Conservation (phyloP, 768 basidiomycete genomes). For the Mycena amicta region DNA sequence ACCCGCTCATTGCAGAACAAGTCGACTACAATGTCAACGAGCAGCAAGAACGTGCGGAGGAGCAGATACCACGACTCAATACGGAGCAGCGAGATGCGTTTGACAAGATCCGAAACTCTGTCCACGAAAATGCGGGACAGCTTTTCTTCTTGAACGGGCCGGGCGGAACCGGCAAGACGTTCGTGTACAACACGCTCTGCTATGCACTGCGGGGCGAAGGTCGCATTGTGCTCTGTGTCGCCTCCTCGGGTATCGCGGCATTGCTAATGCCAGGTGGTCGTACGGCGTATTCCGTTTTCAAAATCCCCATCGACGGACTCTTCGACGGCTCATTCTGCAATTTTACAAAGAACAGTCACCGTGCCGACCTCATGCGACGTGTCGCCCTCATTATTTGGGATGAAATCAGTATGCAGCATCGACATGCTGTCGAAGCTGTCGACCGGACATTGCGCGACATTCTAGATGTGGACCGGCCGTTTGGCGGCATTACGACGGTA, state of each 20-base stretch:
- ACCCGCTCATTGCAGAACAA: slow-evolving; percentile 23
- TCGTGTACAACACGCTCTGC: slow-evolving; percentile 40
- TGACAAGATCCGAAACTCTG: slow-evolving; percentile 30
- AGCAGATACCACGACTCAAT: slow-evolving; percentile 28
- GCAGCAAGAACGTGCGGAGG: slow-evolving; percentile 5
- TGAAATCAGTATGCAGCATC: slow-evolving; percentile 37
- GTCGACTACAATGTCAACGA: background rate
- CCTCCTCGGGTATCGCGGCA: slow-evolving; percentile 50
- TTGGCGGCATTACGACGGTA: slow-evolving; percentile 39
- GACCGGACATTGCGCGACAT: slow-evolving; percentile 34
- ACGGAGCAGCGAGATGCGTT: slow-evolving; percentile 32
- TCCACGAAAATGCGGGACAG: slow-evolving; percentile 19
- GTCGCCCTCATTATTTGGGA: slow-evolving; percentile 41
- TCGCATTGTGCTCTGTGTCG: slow-evolving; percentile 8
- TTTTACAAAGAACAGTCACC: slow-evolving; percentile 26
- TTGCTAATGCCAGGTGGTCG: slow-evolving; percentile 45
- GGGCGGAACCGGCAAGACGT: slow-evolving; percentile 52
- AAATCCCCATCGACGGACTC: slow-evolving; percentile 42
- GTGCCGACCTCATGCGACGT: slow-evolving; percentile 29
- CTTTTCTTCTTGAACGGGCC: slow-evolving; percentile 46
- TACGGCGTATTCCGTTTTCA: slow-evolving; percentile 51
- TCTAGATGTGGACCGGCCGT: slow-evolving; percentile 27
- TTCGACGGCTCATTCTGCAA: slow-evolving; percentile 25
- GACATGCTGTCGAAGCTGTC: slow-evolving; percentile 32
- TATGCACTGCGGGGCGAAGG: slow-evolving; percentile 26